These are phyloP conservation scores for Buddleja alternifolia DNA, from an alignment of 257 asterid genomes.

Conservation along the genomic window DNA sequence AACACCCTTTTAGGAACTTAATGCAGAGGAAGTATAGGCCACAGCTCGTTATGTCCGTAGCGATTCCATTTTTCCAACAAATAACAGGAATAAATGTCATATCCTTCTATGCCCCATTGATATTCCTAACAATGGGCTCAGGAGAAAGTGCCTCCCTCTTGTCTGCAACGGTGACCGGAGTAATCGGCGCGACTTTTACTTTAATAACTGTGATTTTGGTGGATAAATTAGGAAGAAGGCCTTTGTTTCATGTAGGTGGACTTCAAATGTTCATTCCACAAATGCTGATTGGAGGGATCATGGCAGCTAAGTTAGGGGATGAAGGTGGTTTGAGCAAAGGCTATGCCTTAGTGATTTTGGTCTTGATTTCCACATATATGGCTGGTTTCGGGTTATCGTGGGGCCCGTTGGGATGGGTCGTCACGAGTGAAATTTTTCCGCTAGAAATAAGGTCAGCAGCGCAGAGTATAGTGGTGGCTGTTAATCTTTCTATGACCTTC, in stretches of 20 bases:
- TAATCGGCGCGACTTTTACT: background rate
- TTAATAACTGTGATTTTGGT: background rate
- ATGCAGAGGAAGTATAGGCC: slow-evolving; percentile 22
- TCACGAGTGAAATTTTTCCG: slow-evolving; percentile 31
- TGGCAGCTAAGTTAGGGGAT: slow-evolving; percentile 30
- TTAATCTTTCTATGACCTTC: slow-evolving; percentile 23
- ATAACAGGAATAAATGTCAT: slow-evolving; percentile 15
- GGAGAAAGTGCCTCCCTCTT: slow-evolving; percentile 22
- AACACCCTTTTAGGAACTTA: slow-evolving; percentile 20
- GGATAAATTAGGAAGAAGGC: slow-evolving; percentile 17
- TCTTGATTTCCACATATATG: slow-evolving; percentile 16
- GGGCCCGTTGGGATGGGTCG: slow-evolving; percentile 35
- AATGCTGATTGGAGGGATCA: slow-evolving; percentile 20
- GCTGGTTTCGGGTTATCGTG: slow-evolving; percentile 28
- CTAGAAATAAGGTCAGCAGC: slow-evolving; percentile 29
- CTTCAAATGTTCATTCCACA: slow-evolving; percentile 20
- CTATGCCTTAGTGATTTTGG: slow-evolving; percentile 2
- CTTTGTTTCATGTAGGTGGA: slow-evolving; percentile 24
- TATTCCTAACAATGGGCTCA: slow-evolving; percentile 14
- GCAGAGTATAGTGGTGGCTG: slow-evolving; percentile 28
- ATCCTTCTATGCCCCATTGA: slow-evolving; percentile 12
- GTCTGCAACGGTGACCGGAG: slow-evolving; percentile 14
- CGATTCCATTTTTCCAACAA: slow-evolving; percentile 22
- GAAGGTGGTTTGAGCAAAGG: slow-evolving; percentile 16
- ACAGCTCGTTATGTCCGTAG: slow-evolving; percentile 20